Evolutionary conservation across 1,139 yeast genomes (phyloP).

Genomic region (Suhomyces wounanorum): DNA sequence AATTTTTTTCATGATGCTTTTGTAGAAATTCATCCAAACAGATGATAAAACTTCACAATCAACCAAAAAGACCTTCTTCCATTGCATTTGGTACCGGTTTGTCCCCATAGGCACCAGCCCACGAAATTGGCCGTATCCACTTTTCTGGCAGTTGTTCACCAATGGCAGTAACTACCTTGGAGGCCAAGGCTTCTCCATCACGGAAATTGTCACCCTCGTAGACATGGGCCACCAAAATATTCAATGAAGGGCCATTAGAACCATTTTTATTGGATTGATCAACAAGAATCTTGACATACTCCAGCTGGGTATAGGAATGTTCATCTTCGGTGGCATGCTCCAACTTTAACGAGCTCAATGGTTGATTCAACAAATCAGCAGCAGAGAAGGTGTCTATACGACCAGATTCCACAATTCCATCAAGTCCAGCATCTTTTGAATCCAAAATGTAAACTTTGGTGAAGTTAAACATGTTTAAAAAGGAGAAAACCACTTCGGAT

Average conservation of each 20-base stretch:
- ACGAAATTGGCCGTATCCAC: constrained; percentile 68
- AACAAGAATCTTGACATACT: constrained; percentile 7
- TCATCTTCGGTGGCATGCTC: constrained; percentile 7
- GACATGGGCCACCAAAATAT: constrained; percentile 52
- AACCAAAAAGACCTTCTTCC: constrained; percentile 78
- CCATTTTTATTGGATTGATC: neutral
- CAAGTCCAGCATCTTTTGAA: constrained; percentile 68
- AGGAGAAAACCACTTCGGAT: constrained; percentile 52
- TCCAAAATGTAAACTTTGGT: constrained; percentile 59
- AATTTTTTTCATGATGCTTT: neutral
- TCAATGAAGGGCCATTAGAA: constrained; percentile 15
- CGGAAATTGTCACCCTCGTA: constrained; percentile 87
- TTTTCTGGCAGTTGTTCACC: constrained; percentile 21
- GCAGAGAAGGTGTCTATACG: constrained; percentile 34
- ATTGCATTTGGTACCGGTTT: constrained; percentile 63
- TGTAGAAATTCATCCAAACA: neutral
- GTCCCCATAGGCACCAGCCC: constrained; percentile 86
- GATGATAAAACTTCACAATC: neutral
- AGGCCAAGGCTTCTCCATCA: constrained; percentile 67
- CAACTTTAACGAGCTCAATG: constrained; percentile 34
- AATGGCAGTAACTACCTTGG: constrained; percentile 32
- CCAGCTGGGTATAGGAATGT: constrained; percentile 10
- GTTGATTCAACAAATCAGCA: constrained; percentile 35
- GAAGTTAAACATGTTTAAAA: constrained; percentile 43
- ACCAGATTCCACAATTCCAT: constrained; percentile 27